Evolutionary conservation across 352 stramenopile species (phyloP).

Genomic region (Pythium monospermum): DNA sequence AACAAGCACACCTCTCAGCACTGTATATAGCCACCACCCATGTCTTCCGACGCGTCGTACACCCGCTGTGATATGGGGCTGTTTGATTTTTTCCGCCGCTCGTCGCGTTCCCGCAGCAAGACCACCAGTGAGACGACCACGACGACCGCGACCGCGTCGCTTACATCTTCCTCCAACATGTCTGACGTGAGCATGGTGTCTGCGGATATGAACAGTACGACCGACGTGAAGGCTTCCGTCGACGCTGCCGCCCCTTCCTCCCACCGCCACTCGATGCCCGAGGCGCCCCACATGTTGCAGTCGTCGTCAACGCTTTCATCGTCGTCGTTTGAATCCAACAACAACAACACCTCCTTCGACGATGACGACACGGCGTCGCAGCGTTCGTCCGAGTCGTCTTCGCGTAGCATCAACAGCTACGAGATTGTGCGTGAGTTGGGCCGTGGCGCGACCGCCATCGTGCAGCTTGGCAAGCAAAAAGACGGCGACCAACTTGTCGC

Average conservation of each 20-base stretch:
- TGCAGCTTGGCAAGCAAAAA: conserved; percentile 71
- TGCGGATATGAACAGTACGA: neutral
- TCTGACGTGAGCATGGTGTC: conserved; percentile 14
- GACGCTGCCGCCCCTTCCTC: neutral
- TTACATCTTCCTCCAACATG: conserved; percentile 9
- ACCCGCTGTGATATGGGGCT: conserved; percentile 43
- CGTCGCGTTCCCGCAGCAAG: conserved; percentile 41
- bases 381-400: conserved; percentile 13
- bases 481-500: conserved; percentile 49
- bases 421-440: conserved; percentile 75
- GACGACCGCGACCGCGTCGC: neutral
- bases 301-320: conserved; percentile 13
- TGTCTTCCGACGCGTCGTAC: conserved; percentile 1
- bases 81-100: conserved; percentile 76
- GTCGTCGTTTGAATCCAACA: conserved; percentile 37
- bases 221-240: neutral
- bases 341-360: conserved; percentile 29
- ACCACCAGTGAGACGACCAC: conserved; percentile 7
- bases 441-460: conserved; percentile 70
- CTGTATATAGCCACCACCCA: too few species aligned
- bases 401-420: conserved; percentile 66
- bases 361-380: conserved; percentile 14
- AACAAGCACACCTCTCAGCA: too few species aligned
- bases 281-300: conserved; percentile 1
- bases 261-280: conserved; percentile 18